phyloP scores from a whole-genome alignment of 805 yeast genomes.

The Pichia paraexigua region DNA sequence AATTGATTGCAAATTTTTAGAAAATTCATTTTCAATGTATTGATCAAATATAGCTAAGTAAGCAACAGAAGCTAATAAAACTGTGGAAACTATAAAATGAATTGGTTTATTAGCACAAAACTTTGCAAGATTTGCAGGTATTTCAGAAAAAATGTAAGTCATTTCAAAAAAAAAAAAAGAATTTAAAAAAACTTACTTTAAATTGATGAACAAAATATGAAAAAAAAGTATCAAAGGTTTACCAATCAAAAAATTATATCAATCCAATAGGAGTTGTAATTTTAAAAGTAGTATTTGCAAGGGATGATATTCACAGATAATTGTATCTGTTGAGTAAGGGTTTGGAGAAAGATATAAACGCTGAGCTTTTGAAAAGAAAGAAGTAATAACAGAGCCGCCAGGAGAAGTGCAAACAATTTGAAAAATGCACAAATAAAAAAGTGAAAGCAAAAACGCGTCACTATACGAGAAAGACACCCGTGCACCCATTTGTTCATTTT shows the following conservation, averaged over 20 bases:
- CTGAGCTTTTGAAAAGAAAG: not conserved
- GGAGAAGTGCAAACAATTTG: not conserved
- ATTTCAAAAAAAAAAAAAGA: not conserved
- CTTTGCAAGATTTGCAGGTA: conserved; percentile 28
- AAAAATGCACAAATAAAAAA: not conserved
- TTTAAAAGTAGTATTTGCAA: not conserved
- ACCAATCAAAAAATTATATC: not conserved
- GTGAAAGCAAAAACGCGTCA: not conserved
- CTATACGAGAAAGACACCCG: not conserved
- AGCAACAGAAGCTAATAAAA: conserved; percentile 70
- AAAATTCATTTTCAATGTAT: conserved; percentile 31
- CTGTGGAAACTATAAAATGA: conserved; percentile 67
- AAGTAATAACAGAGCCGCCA: not conserved
- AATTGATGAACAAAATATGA: not conserved
- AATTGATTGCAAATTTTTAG: conserved; percentile 10
- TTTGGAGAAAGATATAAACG: not conserved
- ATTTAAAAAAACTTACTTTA: not conserved
- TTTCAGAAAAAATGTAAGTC: conserved; percentile 17
- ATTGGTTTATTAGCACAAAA: conserved; percentile 76
- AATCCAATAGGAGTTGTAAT: not conserved
- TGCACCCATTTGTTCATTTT: not conserved
- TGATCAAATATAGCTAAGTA: conserved; percentile 70
- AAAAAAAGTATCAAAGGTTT: not conserved
- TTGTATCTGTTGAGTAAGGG: not conserved
- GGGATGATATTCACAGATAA: not conserved